These are phyloP conservation scores for Ceratorhiza oryzae-sativae DNA, from an alignment of 1,284 basidiomycete species.

Conservation along the genomic window DNA sequence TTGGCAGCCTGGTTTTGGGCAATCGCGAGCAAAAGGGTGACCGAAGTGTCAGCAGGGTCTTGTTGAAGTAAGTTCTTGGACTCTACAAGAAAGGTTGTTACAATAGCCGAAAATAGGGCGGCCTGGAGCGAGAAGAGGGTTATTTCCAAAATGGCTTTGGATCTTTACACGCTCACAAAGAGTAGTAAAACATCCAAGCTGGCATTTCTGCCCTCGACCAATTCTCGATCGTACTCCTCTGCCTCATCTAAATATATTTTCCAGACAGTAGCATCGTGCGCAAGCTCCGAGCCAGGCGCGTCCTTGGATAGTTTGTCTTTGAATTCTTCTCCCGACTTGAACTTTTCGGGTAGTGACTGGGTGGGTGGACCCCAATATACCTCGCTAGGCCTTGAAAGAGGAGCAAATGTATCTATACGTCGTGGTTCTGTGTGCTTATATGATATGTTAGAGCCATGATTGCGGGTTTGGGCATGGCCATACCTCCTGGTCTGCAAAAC, in stretches of 20 bases:
- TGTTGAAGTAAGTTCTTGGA: constrained; percentile 17
- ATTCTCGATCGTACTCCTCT: constrained; percentile 31
- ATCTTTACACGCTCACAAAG: not conserved
- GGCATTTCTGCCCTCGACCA: constrained; percentile 29
- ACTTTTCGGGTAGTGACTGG: not conserved
- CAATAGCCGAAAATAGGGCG: constrained; percentile 36
- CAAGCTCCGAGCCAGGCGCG: constrained; percentile 4
- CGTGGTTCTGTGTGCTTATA: constrained; percentile 18
- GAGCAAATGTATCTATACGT: constrained; percentile 16
- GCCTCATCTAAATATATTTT: constrained; percentile 28
- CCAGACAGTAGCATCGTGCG: constrained; percentile 31
- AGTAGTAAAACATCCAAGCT: constrained; percentile 33
- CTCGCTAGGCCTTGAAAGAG: not conserved
- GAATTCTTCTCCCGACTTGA: constrained; percentile 16
- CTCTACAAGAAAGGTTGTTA: constrained; percentile 37
- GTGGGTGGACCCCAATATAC: not conserved
- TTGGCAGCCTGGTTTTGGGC: constrained; percentile 20
- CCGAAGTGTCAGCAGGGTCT: constrained; percentile 26
- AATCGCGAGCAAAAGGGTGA: constrained; percentile 19
- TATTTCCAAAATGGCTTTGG: not conserved
- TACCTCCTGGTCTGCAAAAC: constrained; percentile 28
- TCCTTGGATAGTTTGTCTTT: constrained; percentile 7
- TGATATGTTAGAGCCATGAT: not conserved
- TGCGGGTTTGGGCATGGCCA: not conserved
- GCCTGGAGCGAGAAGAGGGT: not conserved